Conservation (phyloP, 805 yeast species). For the Lachancea mirantina region DNA sequence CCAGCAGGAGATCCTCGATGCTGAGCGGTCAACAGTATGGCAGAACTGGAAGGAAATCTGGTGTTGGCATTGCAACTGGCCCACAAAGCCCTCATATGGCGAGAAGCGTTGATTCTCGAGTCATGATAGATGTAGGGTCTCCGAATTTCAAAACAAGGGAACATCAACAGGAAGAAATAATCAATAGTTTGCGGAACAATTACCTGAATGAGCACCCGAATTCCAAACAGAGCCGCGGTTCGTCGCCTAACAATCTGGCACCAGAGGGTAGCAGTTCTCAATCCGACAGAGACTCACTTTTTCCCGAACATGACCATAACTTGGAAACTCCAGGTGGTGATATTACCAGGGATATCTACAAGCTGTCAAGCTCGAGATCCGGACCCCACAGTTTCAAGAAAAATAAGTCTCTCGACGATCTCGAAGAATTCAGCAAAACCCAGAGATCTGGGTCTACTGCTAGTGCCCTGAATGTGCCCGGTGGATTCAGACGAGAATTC, state of each 20-base stretch:
- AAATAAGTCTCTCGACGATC: slow-evolving; percentile 24
- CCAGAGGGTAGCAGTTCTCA: no score
- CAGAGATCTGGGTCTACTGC: slow-evolving; percentile 41
- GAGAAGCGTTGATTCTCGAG: slow-evolving; percentile 20
- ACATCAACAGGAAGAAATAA: slow-evolving; percentile 24
- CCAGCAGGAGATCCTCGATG: slow-evolving; percentile 10
- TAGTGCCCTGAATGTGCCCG: slow-evolving; percentile 66
- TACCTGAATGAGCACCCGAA: slow-evolving; percentile 18
- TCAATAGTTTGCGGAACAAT: slow-evolving; percentile 27
- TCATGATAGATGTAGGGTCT: slow-evolving; percentile 23
- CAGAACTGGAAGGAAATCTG: slow-evolving; percentile 1
- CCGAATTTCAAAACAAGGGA: slow-evolving; percentile 28
- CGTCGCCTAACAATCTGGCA: neutral
- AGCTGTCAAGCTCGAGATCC: slow-evolving; percentile 13
- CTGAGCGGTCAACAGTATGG: neutral
- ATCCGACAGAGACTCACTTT: slow-evolving; percentile 7
- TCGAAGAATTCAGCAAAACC: slow-evolving; percentile 34
- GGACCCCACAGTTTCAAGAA: slow-evolving; percentile 9
- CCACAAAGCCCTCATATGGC: slow-evolving; percentile 9
- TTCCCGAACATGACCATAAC: slow-evolving; percentile 12
- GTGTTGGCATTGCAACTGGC: neutral
- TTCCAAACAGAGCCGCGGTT: slow-evolving; percentile 2
- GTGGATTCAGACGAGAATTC: slow-evolving; percentile 74
- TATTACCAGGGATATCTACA: slow-evolving; percentile 33
- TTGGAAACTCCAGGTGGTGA: slow-evolving; percentile 31